Conservation (phyloP, 2,329 filamentous ascomycete genomes). For the Hymenoscyphus fructigenus region DNA sequence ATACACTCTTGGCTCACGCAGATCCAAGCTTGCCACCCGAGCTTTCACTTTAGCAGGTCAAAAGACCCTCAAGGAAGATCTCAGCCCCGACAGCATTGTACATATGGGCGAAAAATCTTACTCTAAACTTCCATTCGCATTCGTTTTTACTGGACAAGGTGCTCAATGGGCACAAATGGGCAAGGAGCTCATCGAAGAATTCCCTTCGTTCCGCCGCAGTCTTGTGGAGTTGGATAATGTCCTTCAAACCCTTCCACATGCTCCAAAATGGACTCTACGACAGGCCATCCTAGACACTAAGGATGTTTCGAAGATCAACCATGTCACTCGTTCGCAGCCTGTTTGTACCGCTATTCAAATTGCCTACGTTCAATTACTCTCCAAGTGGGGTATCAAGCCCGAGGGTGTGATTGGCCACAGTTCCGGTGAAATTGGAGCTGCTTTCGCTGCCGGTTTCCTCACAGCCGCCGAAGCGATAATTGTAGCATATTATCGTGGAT, state of each 20-base stretch:
- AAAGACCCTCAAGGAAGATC: neutral
- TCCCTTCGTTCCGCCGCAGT: conserved; percentile 5
- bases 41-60: conserved; percentile 3
- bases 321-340: conserved; percentile 38
- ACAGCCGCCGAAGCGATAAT: conserved; percentile 38
- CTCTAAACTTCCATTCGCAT: conserved; percentile 9
- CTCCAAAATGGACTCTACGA: conserved; percentile 9
- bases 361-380: conserved; percentile 43
- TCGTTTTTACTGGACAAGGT: conserved; percentile 31
- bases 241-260: conserved; percentile 10
- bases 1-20: conserved; percentile 12
- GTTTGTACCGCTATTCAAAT: conserved; percentile 49
- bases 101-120: conserved; percentile 1
- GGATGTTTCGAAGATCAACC: conserved; percentile 39
- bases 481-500: conserved; percentile 45
- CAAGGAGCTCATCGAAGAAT: conserved; percentile 14
- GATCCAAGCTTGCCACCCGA: conserved; percentile 8
- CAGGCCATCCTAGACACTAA: conserved; percentile 1
- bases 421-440: conserved; percentile 48
- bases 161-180: conserved; percentile 27
- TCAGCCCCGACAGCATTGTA: neutral
- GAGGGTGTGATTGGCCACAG: conserved; percentile 45
- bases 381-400: conserved; percentile 42
- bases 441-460: conserved; percentile 41
- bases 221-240: conserved; percentile 8